phyloP scores from a whole-genome alignment of 148 eudicot genomes.

The Fallopia convolvulus region DNA sequence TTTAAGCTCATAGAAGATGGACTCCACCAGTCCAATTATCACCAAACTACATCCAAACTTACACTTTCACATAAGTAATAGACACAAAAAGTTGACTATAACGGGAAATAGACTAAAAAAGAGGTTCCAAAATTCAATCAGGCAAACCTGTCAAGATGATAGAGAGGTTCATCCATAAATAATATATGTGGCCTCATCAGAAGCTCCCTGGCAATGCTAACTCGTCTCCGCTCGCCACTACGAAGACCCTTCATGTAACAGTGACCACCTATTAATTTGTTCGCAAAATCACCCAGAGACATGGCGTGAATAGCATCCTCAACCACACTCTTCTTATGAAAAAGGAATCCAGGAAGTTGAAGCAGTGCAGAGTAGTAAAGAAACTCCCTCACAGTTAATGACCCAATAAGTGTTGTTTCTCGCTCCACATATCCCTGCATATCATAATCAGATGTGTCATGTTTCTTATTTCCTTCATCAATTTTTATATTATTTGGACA shows the following conservation, averaged over 20 bases:
- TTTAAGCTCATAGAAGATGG: neutral
- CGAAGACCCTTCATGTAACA: slow-evolving; percentile 95
- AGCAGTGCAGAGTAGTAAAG: slow-evolving; percentile 95
- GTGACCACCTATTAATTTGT: slow-evolving; percentile 94
- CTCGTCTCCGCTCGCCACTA: slow-evolving; percentile 90
- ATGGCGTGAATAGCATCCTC: slow-evolving; percentile 92
- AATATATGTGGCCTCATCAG: slow-evolving; percentile 87
- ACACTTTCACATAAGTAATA: neutral
- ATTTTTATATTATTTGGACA: neutral
- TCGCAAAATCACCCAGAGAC: slow-evolving; percentile 89
- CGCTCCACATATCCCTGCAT: slow-evolving; percentile 93
- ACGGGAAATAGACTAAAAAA: neutral
- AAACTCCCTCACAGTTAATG: slow-evolving; percentile 88
- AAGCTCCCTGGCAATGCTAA: slow-evolving; percentile 93
- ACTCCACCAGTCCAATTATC: neutral
- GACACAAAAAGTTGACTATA: neutral
- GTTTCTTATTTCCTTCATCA: neutral
- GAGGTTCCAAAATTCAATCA: neutral
- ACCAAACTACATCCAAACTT: neutral
- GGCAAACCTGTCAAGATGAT: slow-evolving; percentile 90
- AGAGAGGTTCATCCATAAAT: slow-evolving; percentile 95
- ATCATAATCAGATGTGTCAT: neutral
- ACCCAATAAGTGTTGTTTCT: slow-evolving; percentile 78
- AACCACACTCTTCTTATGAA: slow-evolving; percentile 63
- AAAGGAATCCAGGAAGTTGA: slow-evolving; percentile 91